Evolutionary conservation across 1,284 basidiomycete genomes (phyloP).

Genomic region (Sanghuangporus weigelae): DNA sequence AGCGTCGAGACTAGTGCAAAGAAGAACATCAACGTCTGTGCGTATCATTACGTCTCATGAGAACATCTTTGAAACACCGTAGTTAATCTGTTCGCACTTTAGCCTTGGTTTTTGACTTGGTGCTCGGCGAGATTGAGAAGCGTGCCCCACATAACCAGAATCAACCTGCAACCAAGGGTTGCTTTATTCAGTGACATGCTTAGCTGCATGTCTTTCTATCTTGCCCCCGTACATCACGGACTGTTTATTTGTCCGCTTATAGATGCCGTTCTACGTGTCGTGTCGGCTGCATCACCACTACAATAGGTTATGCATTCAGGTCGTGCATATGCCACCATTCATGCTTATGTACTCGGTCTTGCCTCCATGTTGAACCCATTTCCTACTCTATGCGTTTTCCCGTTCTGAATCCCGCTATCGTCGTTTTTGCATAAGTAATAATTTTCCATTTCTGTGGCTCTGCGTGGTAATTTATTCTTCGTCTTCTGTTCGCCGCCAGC

Average conservation of each 20-base stretch:
- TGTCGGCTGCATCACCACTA: slow-evolving; percentile 1
- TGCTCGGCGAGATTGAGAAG: slow-evolving; percentile 84
- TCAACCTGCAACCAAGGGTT: slow-evolving; percentile 51
- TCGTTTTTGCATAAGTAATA: neutral
- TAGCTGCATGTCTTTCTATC: slow-evolving; percentile 17
- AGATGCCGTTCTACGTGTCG: neutral
- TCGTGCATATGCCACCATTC: slow-evolving; percentile 1
- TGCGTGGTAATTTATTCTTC: slow-evolving; percentile 1
- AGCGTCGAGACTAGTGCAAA: slow-evolving; percentile 91
- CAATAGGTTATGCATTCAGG: slow-evolving; percentile 1
- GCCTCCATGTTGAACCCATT: neutral
- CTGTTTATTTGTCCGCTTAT: neutral
- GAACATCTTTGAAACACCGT: neutral
- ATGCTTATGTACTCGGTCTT: neutral
- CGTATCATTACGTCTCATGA: slow-evolving; percentile 32
- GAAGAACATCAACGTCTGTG: slow-evolving; percentile 85
- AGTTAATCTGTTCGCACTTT: slow-evolving; percentile 7
- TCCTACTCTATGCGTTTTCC: neutral
- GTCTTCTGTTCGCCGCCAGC: neutral
- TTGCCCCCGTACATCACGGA: slow-evolving; percentile 6
- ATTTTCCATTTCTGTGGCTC: neutral
- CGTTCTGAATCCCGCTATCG: neutral
- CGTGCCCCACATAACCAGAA: slow-evolving; percentile 57
- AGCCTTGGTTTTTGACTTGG: slow-evolving; percentile 88
- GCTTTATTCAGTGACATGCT: slow-evolving; percentile 61